phyloP scores from a whole-genome alignment of 2,329 filamentous ascomycete genomes.

The Diaporthe helianthi region DNA sequence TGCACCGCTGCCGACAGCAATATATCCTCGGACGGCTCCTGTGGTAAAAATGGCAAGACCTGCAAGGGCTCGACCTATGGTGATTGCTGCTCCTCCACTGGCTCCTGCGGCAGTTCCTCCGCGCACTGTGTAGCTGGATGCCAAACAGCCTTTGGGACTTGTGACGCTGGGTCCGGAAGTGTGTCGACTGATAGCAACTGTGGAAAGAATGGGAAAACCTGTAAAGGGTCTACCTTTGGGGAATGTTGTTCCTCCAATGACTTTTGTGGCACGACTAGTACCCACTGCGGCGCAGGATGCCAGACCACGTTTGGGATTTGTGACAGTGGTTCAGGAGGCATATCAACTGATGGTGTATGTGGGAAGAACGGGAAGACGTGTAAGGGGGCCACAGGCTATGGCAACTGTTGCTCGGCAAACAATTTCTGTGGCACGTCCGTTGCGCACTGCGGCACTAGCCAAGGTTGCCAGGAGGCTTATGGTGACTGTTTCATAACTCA shows the following conservation, averaged over 20 bases:
- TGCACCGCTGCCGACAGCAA: slow-evolving; percentile 12
- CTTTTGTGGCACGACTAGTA: not conserved
- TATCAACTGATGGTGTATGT: not conserved
- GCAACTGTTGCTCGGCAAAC: not conserved
- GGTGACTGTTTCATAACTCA: slow-evolving; percentile 2
- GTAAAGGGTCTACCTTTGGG: not conserved
- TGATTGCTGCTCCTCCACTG: not conserved
- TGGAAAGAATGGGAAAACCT: not conserved
- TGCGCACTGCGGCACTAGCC: not conserved
- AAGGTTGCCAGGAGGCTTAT: slow-evolving; percentile 1
- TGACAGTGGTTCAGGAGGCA: not conserved
- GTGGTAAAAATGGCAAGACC: not conserved
- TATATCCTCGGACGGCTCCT: slow-evolving; percentile 39
- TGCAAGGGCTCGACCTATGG: not conserved
- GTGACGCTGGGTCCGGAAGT: not conserved
- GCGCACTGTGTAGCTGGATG: slow-evolving; percentile 7
- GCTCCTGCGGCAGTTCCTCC: not conserved
- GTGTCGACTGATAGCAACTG: not conserved
- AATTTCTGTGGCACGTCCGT: not conserved
- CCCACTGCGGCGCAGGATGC: not conserved
- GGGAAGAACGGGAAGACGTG: not conserved
- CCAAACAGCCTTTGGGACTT: not conserved
- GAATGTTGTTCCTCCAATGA: not conserved
- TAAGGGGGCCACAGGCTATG: not conserved
- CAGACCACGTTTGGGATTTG: not conserved